These are phyloP conservation scores for Trichoderma harzianum DNA, from an alignment of 2,329 filamentous ascomycete species.

Conservation along the genomic window DNA sequence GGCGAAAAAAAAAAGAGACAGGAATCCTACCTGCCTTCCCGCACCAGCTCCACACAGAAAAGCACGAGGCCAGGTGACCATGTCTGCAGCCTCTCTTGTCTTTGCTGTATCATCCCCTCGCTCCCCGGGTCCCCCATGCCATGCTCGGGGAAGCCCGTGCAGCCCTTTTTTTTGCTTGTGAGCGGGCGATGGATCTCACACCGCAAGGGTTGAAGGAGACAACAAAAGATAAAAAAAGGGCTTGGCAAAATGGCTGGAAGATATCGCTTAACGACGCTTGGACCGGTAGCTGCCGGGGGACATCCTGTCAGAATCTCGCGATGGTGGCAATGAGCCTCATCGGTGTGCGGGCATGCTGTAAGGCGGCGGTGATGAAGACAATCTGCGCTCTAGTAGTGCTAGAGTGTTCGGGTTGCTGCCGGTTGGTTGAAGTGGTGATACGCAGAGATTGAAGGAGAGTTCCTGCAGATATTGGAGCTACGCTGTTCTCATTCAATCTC, in stretches of 20 bases:
- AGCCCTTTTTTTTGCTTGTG: not conserved
- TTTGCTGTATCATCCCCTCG: not conserved
- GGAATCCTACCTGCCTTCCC: not conserved
- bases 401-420: not conserved
- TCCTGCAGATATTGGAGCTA: not conserved
- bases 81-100: not conserved
- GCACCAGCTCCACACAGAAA: conserved; percentile 1
- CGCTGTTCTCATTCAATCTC: not conserved
- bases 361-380: not conserved
- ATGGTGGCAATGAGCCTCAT: conserved; percentile 3
- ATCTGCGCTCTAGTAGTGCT: not conserved
- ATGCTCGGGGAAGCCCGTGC: conserved; percentile 6
- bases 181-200: not conserved
- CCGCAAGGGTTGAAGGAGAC: not conserved
- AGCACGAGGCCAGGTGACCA: conserved; percentile 14
- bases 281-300: not conserved
- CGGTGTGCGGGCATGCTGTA: not conserved
- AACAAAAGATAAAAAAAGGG: not conserved
- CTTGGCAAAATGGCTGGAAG: conserved; percentile 10
- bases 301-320: not conserved
- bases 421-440: not conserved
- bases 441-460: not conserved
- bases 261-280: conserved; percentile 8
- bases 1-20: not conserved
- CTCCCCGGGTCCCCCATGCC: not conserved